Conservation (phyloP, 1,284 basidiomycete species). For the Trichosporon coremiiforme region DNA sequence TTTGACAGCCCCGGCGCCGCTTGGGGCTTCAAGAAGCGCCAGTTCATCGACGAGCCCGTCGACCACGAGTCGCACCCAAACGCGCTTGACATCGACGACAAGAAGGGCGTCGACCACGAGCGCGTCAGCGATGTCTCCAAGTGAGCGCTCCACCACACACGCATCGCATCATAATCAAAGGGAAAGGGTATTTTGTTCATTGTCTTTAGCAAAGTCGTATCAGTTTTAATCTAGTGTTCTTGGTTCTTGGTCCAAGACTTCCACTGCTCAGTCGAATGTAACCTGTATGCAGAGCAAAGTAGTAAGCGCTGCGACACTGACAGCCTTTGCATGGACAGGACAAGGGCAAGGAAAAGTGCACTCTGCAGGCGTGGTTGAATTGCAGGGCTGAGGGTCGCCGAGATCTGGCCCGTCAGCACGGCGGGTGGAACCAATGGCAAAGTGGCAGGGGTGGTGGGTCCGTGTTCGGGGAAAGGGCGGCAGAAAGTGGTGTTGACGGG, state of each 20-base stretch:
- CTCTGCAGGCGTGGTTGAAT: neutral
- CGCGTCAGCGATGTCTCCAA: conserved; percentile 8
- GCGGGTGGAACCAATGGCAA: neutral
- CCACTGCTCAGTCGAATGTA: conserved; percentile 4
- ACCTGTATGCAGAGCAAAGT: neutral
- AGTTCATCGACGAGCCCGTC: neutral
- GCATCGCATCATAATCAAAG: neutral
- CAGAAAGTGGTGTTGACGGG: neutral
- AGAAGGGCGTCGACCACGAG: conserved; percentile 19
- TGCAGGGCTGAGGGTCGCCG: neutral
- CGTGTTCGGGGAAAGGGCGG: conserved; percentile 2
- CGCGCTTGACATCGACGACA: conserved; percentile 10
- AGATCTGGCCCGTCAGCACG: neutral
- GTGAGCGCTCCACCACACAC: neutral
- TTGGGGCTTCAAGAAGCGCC: conserved; percentile 31
- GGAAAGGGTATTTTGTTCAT: conserved; percentile 1
- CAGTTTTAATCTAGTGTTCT: neutral
- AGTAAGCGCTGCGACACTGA: no score
- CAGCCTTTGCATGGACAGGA: no score
- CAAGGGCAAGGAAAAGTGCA: no score
- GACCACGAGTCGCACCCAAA: conserved; percentile 19
- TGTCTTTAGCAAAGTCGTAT: neutral
- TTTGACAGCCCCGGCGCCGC: conserved; percentile 33
- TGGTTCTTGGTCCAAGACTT: neutral
- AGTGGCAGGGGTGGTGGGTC: neutral